Evolutionary conservation across 192 early-diverging fungal genomes (phyloP).

Genomic region (Coemansia sp.): DNA sequence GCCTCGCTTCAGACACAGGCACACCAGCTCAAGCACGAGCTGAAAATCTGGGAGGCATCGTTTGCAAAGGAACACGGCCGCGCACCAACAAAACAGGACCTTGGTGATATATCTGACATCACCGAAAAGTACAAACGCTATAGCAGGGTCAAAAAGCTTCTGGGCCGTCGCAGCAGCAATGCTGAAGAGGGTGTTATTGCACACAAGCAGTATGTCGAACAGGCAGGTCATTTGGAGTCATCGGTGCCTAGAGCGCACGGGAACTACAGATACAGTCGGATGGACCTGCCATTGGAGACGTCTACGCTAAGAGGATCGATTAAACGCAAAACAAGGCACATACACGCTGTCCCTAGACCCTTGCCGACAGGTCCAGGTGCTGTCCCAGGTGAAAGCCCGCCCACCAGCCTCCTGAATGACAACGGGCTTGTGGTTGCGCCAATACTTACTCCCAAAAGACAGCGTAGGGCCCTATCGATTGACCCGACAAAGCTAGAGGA

Average conservation of each 20-base stretch:
- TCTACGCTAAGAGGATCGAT: conserved; percentile 22
- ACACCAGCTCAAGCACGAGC: conserved; percentile 43
- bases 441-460: conserved; percentile 25
- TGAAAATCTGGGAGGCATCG: conserved; percentile 46
- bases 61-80: conserved; percentile 39
- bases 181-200: not conserved
- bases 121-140: conserved; percentile 44
- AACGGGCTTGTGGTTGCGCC: not conserved
- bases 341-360: not conserved
- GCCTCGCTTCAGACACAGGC: conserved; percentile 10
- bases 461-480: conserved; percentile 9
- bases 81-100: conserved; percentile 30
- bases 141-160: conserved; percentile 32
- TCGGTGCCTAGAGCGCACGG: not conserved
- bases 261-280: not conserved
- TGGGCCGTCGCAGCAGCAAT: not conserved
- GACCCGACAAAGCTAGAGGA: not conserved
- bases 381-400: too few species aligned
- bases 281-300: conserved; percentile 28
- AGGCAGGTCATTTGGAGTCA: not conserved
- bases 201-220: not conserved
- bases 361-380: not conserved
- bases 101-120: conserved; percentile 27
- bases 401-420: not conserved
- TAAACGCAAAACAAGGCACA: conserved; percentile 32